Conservation (phyloP, 306 rosid genomes). For the Sechiopsis laciniata region DNA sequence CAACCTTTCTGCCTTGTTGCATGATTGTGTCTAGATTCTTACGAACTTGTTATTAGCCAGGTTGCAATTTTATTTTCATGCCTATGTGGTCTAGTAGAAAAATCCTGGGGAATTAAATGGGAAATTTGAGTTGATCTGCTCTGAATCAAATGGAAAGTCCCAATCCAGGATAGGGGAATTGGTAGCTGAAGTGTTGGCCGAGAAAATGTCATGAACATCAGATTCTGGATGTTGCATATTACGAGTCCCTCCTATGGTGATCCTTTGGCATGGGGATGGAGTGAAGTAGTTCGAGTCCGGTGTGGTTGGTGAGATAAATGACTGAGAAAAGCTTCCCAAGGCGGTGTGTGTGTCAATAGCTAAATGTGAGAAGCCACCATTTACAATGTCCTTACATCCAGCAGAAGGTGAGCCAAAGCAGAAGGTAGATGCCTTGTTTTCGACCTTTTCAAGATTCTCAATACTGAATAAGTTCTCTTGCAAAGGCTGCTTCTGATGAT, state of each 20-base stretch:
- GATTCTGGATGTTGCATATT: conserved; percentile 35
- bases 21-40: background rate
- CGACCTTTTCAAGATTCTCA: conserved; percentile 21
- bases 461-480: background rate
- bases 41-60: background rate
- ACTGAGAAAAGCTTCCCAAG: conserved; percentile 36
- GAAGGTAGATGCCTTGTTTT: conserved; percentile 37
- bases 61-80: background rate
- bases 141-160: conserved; percentile 49
- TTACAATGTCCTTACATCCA: conserved; percentile 28
- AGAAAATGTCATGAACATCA: conserved; percentile 49
- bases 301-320: conserved; percentile 36
- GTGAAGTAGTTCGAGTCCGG: conserved; percentile 39
- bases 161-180: conserved; percentile 55
- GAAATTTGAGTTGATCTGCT: conserved; percentile 43
- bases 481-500: conserved; percentile 1
- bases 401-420: conserved; percentile 53
- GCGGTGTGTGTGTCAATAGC: conserved; percentile 20
- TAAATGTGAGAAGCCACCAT: conserved; percentile 19
- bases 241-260: conserved; percentile 11
- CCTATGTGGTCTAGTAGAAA: conserved; percentile 25
- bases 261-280: conserved; percentile 38
- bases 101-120: conserved; percentile 42
- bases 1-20: conserved; percentile 4
- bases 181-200: conserved; percentile 54